Evolutionary conservation across 352 stramenopile genomes (phyloP).

Genomic region (Phytopythium ostracodes): DNA sequence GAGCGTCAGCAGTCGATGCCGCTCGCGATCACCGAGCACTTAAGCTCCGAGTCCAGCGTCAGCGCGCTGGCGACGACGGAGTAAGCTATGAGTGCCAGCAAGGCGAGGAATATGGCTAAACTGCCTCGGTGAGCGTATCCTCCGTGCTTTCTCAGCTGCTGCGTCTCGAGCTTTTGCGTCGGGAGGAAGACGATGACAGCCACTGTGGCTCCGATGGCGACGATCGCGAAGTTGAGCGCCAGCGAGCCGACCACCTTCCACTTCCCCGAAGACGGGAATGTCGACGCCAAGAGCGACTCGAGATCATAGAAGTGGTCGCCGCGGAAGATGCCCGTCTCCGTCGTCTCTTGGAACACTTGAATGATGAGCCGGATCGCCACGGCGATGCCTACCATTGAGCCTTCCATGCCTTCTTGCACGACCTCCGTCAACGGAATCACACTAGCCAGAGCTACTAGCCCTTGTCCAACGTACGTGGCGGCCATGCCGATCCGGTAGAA

Average conservation of each 20-base stretch:
- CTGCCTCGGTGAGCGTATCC: conserved; percentile 49
- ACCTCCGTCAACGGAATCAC: conserved; percentile 46
- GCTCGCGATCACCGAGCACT: conserved; percentile 28
- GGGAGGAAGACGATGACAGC: conserved; percentile 36
- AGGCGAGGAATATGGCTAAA: conserved; percentile 28
- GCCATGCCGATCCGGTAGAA: conserved; percentile 32
- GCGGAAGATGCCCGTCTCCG: conserved; percentile 32
- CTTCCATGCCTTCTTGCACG: conserved; percentile 50
- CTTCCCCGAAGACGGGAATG: conserved; percentile 8
- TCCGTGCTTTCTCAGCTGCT: conserved; percentile 54
- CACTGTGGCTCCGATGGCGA: conserved; percentile 17
- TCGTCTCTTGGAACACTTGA: conserved; percentile 34
- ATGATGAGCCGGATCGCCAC: conserved; percentile 49
- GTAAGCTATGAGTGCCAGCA: conserved; percentile 31
- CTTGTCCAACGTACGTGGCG: conserved; percentile 17
- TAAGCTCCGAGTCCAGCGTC: conserved; percentile 25
- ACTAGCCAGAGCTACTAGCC: conserved; percentile 17
- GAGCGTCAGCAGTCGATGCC: conserved; percentile 24
- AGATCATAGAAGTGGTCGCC: conserved; percentile 29
- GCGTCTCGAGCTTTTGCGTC: conserved; percentile 47
- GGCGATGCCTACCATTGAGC: conserved; percentile 40
- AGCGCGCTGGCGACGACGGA: conserved; percentile 37
- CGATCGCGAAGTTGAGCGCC: conserved; percentile 39
- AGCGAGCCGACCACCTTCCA: conserved; percentile 29
- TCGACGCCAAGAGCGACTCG: conserved; percentile 20